Conservation (phyloP, 2,329 filamentous ascomycete genomes). For the Epichloe hybrida region DNA sequence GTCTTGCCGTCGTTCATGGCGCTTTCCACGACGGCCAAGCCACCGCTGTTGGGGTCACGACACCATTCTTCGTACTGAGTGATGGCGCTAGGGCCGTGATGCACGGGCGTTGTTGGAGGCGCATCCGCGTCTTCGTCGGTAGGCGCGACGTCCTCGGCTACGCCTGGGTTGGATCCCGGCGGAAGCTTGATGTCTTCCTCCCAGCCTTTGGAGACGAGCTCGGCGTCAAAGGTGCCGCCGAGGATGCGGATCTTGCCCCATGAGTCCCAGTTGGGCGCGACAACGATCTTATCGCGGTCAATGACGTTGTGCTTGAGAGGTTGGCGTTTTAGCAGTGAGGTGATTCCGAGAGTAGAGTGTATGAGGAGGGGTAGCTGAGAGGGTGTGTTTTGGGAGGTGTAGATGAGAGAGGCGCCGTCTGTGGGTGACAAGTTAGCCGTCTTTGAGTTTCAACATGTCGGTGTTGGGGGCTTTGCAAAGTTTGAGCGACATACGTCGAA, state of each 20-base stretch:
- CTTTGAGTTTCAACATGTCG: no score
- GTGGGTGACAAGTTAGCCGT: constrained; percentile 1
- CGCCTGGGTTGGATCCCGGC: constrained; percentile 12
- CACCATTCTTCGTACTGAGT: constrained; percentile 68
- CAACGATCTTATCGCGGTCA: constrained; percentile 84
- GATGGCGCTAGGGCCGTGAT: constrained; percentile 39
- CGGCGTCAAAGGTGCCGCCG: constrained; percentile 82
- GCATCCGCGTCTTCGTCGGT: constrained; percentile 11
- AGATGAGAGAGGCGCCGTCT: constrained; percentile 79
- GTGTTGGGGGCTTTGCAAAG: background rate
- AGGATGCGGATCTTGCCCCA: constrained; percentile 95
- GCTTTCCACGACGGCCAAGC: constrained; percentile 27
- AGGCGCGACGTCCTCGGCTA: constrained; percentile 12
- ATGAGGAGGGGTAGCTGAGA: constrained; percentile 69
- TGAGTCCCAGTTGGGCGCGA: constrained; percentile 95
- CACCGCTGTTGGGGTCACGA: constrained; percentile 55
- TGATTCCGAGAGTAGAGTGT: constrained; percentile 76
- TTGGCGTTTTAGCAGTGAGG: constrained; percentile 65
- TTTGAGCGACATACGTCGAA: constrained; percentile 57
- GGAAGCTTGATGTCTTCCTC: constrained; percentile 62
- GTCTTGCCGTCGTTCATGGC: constrained; percentile 23
- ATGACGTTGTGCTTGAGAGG: constrained; percentile 82
- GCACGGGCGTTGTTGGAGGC: background rate
- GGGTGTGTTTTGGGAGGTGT: constrained; percentile 62
- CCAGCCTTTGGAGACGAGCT: constrained; percentile 76